Evolutionary conservation across 345 rosid genomes (phyloP), one percentile per base, ranked within the genome.

Genomic region (Syzygium jambos): DNA sequence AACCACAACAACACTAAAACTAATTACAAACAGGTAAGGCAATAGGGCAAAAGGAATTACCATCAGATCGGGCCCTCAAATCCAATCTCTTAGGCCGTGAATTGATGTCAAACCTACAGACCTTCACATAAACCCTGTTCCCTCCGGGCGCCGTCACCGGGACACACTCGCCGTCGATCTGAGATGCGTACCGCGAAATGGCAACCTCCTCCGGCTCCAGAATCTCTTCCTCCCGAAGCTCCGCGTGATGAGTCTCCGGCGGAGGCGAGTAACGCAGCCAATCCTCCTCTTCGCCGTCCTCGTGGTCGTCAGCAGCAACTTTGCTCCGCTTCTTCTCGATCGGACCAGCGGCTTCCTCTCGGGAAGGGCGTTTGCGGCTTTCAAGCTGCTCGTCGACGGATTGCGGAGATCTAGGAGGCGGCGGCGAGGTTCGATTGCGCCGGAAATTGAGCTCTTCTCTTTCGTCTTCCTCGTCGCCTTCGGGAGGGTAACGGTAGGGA

Each of bases 71-170:
- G 22, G 87, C 88, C 83, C 89, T 92, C 41, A 92, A 9, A 87
- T 92, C 90, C 91, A 94, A 87, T 90, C 90, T 93, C 91, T 91
- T 92, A 87, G 85, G 80, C 49, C 80, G 85, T 77, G 89, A 91
- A 63, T 94, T 95, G 82, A 87, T 87, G 85, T 90, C 90, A 63
- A 89, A 86, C 89, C 95, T 88, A 87, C 92, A 92, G 53, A 98
- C 89, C 93, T 93, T 98, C 16, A 94, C 96, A 85, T 98, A 98
- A 91, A 98, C 96, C 93, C 98, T 94, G 49, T 95, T 95, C n/a
- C 98, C 95, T 84, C 91, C 91, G 0, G 98, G 98, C 12, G 97
- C 97, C 7, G 99, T 98, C 65, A 98, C 93, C 5, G 99, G 97
- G 85, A 98, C 13, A 53, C 93, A 96, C 84, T 94, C 98, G 9